Base-by-base conservation (phyloP, 192 early-diverging fungal genomes). In the Physocladia obscura region DNA sequence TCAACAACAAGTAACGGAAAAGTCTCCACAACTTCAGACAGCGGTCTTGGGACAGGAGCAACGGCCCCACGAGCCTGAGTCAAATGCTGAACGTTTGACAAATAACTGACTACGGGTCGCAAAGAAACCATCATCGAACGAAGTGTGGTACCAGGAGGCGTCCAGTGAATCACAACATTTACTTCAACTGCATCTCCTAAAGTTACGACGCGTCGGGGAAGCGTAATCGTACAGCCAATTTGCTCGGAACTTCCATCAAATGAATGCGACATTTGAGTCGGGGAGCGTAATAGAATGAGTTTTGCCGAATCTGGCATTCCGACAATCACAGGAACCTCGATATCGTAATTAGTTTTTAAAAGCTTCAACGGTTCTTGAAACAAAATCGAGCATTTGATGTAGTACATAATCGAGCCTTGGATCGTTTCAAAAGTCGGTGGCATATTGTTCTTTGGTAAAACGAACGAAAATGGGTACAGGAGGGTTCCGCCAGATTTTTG, bases 291-390 rank as follows among this genome's bases (percentile, higher is more conserved):
- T 11, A 74, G 37, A 13, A 47, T 34, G 11, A 49, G 11, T 27
- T 47, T 55, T 0, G 72, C 60, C 22, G 39, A 19, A 26, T 67
- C 62, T 21, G 72, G 72, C 63, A 74, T 67, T 29, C 3, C 19
- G 22, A 74, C 44, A 3, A 15, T 59, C 26, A 74, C 55, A 13
- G 72, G 72, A 30, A 67, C 38, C 19, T 67, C 63, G 40, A 74
- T 15, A 6, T 74, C 72, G 27, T 17, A 21, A 31, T 17, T 24
- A 11, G 63, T 50, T 35, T 74, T 74, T 13, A 74, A 21, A 21
- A 74, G 54, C 30, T 74, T 74, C 62, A 74, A 54, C 27, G 60
- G 51, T 19, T 74, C 72, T 35, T 74, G 72, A 44, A 58, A 74
- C 36, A 65, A 27, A 32, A 74, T 50, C 6, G 57, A 64, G 22